These are phyloP conservation scores for Colletotrichum sp. DNA, from an alignment of 2,329 filamentous ascomycete species.

Conservation along the genomic window DNA sequence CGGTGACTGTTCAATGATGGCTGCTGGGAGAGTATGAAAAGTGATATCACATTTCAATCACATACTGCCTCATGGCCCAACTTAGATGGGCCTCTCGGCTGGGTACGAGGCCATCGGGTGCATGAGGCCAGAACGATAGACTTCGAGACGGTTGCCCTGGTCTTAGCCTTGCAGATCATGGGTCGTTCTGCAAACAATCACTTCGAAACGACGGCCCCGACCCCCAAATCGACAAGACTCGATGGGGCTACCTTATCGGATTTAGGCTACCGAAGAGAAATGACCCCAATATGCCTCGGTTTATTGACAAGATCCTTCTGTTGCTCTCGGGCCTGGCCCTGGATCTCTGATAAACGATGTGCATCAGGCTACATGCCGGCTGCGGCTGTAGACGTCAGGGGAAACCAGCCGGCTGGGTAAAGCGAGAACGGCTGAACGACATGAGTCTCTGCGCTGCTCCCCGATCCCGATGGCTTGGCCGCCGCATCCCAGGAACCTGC, in stretches of 20 bases:
- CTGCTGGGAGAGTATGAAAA: not conserved
- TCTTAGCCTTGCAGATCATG: not conserved
- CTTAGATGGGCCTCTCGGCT: not conserved
- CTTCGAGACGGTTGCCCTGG: not conserved
- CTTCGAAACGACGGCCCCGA: not conserved
- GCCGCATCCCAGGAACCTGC: not conserved
- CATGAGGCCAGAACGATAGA: not conserved
- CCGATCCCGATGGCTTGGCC: conserved; percentile 8
- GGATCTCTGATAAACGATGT: conserved; percentile 12
- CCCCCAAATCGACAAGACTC: not conserved
- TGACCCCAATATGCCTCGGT: not conserved
- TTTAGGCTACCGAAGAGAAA: conserved; percentile 8
- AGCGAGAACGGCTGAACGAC: not conserved
- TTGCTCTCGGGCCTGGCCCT: not conserved
- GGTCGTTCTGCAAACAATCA: not conserved
- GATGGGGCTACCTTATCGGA: not conserved
- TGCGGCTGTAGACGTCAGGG: not conserved
- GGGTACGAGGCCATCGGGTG: not conserved
- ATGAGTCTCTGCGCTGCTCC: not conserved
- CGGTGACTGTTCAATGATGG: not conserved
- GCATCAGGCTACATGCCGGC: not conserved
- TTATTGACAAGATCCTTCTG: not conserved
- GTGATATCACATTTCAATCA: not conserved
- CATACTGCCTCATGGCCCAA: not conserved
- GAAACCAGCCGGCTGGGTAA: not conserved